phyloP scores from a whole-genome alignment of 768 basidiomycete genomes.

The Cyathus striatus region DNA sequence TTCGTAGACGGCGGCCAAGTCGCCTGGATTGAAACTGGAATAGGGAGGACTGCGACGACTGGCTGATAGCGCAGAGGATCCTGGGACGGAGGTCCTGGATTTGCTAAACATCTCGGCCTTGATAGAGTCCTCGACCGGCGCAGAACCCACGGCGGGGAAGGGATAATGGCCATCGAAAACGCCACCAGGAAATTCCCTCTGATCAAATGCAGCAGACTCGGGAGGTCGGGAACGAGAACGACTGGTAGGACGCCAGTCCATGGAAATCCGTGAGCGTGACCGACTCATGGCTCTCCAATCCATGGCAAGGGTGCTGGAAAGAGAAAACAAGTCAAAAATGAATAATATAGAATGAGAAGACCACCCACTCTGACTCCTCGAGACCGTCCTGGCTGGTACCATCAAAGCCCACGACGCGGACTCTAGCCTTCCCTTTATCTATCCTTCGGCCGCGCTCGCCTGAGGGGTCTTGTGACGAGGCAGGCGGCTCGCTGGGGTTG shows the following conservation, averaged over 20 bases:
- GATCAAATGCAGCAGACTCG: slow-evolving; percentile 47
- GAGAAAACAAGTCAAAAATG: no score
- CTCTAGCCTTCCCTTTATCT: slow-evolving; percentile 76
- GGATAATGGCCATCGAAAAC: slow-evolving; percentile 38
- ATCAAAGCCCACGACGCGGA: slow-evolving; percentile 80
- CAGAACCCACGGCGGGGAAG: slow-evolving; percentile 30
- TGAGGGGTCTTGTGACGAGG: slow-evolving; percentile 13
- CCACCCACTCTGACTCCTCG: slow-evolving; percentile 72
- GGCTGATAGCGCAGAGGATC: slow-evolving; percentile 35
- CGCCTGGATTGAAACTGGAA: slow-evolving; percentile 28
- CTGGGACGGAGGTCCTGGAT: slow-evolving; percentile 31
- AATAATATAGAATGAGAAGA: slow-evolving; percentile 11
- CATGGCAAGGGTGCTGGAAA: slow-evolving; percentile 63
- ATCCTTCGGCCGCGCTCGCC: slow-evolving; percentile 68
- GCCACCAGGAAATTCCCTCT: slow-evolving; percentile 25
- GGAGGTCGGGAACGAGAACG: slow-evolving; percentile 77
- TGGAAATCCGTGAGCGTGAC: slow-evolving; percentile 83
- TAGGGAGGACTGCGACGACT: slow-evolving; percentile 45
- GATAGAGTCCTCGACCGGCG: not conserved
- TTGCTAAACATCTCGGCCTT: slow-evolving; percentile 3
- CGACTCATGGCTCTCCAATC: slow-evolving; percentile 92
- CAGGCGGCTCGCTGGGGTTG: slow-evolving; percentile 10
- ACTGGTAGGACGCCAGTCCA: slow-evolving; percentile 85
- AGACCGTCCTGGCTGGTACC: slow-evolving; percentile 64
- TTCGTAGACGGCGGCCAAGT: slow-evolving; percentile 44